Conservation (phyloP, 148 eudicot genomes). For the Beta vulgaris region DNA sequence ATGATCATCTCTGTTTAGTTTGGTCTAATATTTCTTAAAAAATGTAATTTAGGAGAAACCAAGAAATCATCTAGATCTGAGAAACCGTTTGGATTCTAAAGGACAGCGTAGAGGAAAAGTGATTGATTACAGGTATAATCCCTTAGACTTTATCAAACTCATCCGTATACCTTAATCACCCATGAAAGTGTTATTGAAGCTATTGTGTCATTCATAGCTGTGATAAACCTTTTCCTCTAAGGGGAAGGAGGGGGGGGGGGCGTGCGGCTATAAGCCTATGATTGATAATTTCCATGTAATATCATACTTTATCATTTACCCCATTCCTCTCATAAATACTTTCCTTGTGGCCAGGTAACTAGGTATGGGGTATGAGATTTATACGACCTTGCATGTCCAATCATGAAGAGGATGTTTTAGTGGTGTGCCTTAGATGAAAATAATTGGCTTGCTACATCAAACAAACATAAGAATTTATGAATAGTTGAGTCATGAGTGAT, state of each 20-base stretch:
- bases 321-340: no score
- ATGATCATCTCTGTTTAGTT: not conserved
- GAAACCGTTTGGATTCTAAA: conserved; percentile 92
- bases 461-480: not conserved
- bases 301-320: no score
- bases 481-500: not conserved
- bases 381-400: not conserved
- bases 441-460: not conserved
- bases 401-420: not conserved
- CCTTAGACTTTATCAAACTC: conserved; percentile 1
- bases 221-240: not conserved
- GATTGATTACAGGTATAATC: conserved; percentile 83
- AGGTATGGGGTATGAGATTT: not conserved
- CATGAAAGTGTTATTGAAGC: not conserved
- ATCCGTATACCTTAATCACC: not conserved
- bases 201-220: not conserved
- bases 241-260: no score
- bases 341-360: no score
- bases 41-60: conserved; percentile 67
- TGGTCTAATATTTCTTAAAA: not conserved
- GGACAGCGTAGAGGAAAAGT: conserved; percentile 96
- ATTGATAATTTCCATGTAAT: no score
- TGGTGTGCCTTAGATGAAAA: not conserved
- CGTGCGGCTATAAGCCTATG: no score
- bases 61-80: conserved; percentile 90